Evolutionary conservation across 495 filamentous ascomycete species (phyloP).

Genomic region (Clavariopsis aquatica): DNA sequence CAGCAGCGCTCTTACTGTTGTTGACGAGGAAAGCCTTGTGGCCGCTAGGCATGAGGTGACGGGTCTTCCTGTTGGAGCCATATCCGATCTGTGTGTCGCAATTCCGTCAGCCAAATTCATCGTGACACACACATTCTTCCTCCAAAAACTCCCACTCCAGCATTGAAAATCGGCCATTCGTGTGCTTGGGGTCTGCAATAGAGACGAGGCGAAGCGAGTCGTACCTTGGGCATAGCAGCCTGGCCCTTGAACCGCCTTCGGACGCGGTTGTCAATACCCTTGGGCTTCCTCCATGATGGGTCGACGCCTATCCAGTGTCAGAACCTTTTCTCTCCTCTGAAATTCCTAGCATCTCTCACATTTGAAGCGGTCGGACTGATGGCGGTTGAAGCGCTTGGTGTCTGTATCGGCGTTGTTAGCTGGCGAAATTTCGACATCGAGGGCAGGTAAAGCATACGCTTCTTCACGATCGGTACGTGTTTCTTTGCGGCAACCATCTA

Average conservation of each 20-base stretch:
- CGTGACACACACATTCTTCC: conserved; percentile 4
- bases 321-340: conserved; percentile 2
- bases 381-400: conserved; percentile 88
- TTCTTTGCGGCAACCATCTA: conserved; percentile 99
- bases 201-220: conserved; percentile 45
- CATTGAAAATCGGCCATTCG: not conserved
- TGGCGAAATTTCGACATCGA: conserved; percentile 1
- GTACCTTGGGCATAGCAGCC: conserved; percentile 96
- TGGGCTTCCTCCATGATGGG: conserved; percentile 94
- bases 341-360: conserved; percentile 46
- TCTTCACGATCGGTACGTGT: conserved; percentile 99
- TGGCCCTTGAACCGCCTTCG: conserved; percentile 91
- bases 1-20: conserved; percentile 56
- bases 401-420: conserved; percentile 50
- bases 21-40: conserved; percentile 99
- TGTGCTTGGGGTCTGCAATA: not conserved
- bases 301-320: conserved; percentile 52
- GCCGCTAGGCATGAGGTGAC: conserved; percentile 97
- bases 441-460: conserved; percentile 69
- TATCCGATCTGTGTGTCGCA: conserved; percentile 76
- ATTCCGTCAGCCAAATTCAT: conserved; percentile 25
- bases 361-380: conserved; percentile 96
- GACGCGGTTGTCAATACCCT: conserved; percentile 96
- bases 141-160: not conserved
- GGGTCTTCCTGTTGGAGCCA: conserved; percentile 97